phyloP scores from a whole-genome alignment of 2,329 filamentous ascomycete genomes.

The Bipolaris cookei region DNA sequence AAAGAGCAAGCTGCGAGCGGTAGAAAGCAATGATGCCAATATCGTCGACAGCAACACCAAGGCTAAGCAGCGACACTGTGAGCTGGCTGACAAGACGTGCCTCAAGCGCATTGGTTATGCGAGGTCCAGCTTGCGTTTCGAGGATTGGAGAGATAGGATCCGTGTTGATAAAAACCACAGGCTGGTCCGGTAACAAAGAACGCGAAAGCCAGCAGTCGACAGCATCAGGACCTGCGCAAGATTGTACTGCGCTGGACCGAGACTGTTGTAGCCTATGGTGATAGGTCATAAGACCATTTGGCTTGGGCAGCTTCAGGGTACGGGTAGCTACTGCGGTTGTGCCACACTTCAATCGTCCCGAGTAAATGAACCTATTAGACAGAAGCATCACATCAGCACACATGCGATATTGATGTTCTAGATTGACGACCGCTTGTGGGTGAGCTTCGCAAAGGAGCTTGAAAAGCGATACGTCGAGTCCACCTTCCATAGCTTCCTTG shows the following conservation, averaged over 20 bases:
- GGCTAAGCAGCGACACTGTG: constrained; percentile 76
- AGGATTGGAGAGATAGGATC: constrained; percentile 70
- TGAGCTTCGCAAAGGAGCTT: constrained; percentile 90
- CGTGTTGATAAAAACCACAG: constrained; percentile 89
- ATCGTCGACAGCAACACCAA: constrained; percentile 74
- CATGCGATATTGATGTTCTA: constrained; percentile 98
- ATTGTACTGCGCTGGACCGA: constrained; percentile 7
- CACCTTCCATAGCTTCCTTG: constrained; percentile 81
- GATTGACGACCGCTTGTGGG: constrained; percentile 83
- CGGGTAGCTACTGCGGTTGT: constrained; percentile 74
- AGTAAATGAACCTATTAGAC: constrained; percentile 91
- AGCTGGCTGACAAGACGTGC: constrained; percentile 78
- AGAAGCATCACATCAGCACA: constrained; percentile 95
- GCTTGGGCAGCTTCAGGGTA: constrained; percentile 68
- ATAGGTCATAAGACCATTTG: constrained; percentile 40
- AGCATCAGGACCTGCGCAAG: constrained; percentile 60
- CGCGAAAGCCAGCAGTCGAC: constrained; percentile 76
- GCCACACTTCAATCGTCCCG: constrained; percentile 88
- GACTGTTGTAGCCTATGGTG: constrained; percentile 37
- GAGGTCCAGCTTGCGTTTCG: constrained; percentile 76
- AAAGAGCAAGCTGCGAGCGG: constrained; percentile 83
- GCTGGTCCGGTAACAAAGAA: constrained; percentile 70
- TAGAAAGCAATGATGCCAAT: constrained; percentile 98
- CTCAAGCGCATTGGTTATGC: constrained; percentile 88
- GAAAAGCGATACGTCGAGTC: constrained; percentile 91